Percentiles rank a stretch among this genome's conserved stretches.
Evolutionary conservation across 2,329 filamentous ascomycete species (phyloP).

Genomic region (Herpotrichia juniperi): DNA sequence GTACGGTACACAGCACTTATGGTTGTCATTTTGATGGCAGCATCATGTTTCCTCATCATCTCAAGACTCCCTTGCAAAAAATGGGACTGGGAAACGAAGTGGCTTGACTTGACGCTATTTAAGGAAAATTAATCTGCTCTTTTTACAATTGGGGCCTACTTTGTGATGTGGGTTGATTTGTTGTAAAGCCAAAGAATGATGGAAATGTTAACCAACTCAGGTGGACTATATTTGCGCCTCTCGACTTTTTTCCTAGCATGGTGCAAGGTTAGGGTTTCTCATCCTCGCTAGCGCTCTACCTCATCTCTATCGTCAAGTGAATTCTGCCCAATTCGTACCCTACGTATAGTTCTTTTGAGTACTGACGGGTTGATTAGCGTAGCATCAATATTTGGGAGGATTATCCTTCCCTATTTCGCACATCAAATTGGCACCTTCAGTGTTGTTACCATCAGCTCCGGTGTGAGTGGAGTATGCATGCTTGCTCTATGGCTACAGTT

Average conservation of each 20-base stretch:
- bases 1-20: constrained; percentile 15
- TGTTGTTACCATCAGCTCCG: constrained; percentile 1
- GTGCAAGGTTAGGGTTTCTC: constrained; percentile 7
- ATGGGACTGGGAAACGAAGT: background rate
- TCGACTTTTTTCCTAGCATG: constrained; percentile 13
- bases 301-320: constrained; percentile 13
- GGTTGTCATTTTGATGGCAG: constrained; percentile 6
- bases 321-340: background rate
- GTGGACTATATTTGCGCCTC: constrained; percentile 12
- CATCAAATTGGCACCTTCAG: constrained; percentile 11
- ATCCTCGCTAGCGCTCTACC: constrained; percentile 7
- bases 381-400: constrained; percentile 11
- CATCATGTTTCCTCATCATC: background rate
- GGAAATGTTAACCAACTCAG: constrained; percentile 1
- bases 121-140: constrained; percentile 12
- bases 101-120: constrained; percentile 11
- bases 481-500: constrained; percentile 18
- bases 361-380: background rate
- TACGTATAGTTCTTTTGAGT: background rate
- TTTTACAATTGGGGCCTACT: constrained; percentile 8
- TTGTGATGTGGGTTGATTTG: constrained; percentile 6
- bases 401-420: constrained; percentile 9
- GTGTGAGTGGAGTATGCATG: constrained; percentile 1
- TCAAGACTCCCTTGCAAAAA: constrained; percentile 4
- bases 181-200: background rate